A percentile compares a stretch with the other conserved stretches of the same genome.
These are phyloP conservation scores for Dorcoceras hygrometricum DNA, from an alignment of 257 asterid genomes.

Conservation along the genomic window DNA sequence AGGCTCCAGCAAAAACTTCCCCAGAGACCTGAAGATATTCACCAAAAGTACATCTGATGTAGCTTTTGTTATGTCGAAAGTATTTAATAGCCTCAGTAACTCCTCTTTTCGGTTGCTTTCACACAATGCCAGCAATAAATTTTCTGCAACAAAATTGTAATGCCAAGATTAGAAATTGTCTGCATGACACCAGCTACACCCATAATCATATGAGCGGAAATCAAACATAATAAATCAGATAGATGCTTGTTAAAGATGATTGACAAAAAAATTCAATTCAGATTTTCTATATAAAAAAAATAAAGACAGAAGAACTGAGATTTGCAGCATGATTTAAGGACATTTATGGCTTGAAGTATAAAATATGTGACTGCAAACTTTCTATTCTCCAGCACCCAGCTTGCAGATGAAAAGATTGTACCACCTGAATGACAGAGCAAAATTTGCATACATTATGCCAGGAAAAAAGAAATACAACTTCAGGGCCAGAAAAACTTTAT, in stretches of 20 bases:
- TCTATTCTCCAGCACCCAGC: background rate
- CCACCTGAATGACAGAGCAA: conserved; percentile 14
- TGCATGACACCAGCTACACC: conserved; percentile 3
- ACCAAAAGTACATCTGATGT: conserved; percentile 40
- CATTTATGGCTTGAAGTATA: background rate
- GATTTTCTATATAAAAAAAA: too few relatives aligned
- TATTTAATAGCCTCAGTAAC: conserved; percentile 49
- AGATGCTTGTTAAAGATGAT: conserved; percentile 14
- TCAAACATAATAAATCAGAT: conserved; percentile 15
- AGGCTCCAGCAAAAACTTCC: conserved; percentile 62
- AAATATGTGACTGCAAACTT: background rate
- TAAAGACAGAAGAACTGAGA: conserved; percentile 6
- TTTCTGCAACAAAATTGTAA: conserved; percentile 52
- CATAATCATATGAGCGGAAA: background rate
- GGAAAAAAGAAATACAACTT: background rate
- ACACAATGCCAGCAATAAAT: conserved; percentile 60
- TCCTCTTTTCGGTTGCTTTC: conserved; percentile 58
- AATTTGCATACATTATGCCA: background rate
- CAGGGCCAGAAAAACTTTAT: conserved; percentile 4
- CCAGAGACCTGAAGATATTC: conserved; percentile 62
- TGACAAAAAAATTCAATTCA: conserved; percentile 21
- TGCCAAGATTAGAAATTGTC: conserved; percentile 22
- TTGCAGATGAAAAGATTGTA: conserved; percentile 6
- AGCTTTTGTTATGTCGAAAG: conserved; percentile 58
- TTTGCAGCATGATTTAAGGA: conserved; percentile 17